Conservation (phyloP, 495 filamentous ascomycete genomes). For the Neurospora hispaniola region DNA sequence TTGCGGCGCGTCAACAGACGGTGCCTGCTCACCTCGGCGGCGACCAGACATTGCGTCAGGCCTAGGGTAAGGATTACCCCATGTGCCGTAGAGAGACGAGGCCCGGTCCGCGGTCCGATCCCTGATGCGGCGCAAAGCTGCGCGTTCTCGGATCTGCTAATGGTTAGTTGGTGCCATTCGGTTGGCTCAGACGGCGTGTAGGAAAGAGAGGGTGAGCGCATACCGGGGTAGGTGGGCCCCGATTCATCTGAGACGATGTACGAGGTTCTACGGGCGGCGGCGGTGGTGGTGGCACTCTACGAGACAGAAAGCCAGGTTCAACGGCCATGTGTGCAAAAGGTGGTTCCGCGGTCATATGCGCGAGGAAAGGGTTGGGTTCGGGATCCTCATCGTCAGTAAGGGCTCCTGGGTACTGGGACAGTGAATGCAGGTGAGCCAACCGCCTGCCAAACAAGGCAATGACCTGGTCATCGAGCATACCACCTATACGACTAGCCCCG, state of each 20-base stretch:
- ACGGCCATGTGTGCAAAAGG: constrained; percentile 7
- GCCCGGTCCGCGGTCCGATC: background rate
- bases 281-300: background rate
- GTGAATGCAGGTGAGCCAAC: constrained; percentile 18
- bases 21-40: background rate
- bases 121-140: background rate
- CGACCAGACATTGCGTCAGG: background rate
- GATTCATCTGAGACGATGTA: background rate
- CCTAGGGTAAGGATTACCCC: background rate
- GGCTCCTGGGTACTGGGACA: constrained; percentile 9
- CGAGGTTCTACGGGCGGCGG: background rate
- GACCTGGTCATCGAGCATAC: constrained; percentile 16
- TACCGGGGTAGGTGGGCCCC: constrained; percentile 6
- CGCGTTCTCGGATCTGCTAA: background rate
- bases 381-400: constrained; percentile 4
- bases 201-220: background rate
- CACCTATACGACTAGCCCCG: constrained; percentile 7
- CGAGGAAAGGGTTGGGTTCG: background rate
- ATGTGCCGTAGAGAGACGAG: background rate
- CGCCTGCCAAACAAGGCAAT: constrained; percentile 20
- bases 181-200: background rate
- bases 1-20: background rate
- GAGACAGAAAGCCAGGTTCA: constrained; percentile 9
- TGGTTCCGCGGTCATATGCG: background rate
- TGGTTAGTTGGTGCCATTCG: background rate